These are phyloP conservation scores for Teratosphaeria pseudoeucalypti DNA, from an alignment of 2,329 filamentous ascomycete species.

Conservation along the genomic window DNA sequence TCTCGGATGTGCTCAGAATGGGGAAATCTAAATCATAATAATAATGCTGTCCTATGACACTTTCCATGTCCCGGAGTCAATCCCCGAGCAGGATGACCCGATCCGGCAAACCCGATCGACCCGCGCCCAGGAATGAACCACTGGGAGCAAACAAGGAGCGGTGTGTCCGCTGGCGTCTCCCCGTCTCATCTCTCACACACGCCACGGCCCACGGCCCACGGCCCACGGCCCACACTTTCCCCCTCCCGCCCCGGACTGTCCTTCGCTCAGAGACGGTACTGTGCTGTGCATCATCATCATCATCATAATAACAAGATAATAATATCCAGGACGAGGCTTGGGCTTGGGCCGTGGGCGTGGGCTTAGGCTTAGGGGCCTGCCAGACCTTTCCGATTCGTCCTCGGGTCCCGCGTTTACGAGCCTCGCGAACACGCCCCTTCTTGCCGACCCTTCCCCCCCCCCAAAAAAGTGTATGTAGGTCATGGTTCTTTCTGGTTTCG, in stretches of 20 bases:
- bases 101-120: not conserved
- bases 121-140: not conserved
- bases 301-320: too few species aligned
- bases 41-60: fast-evolving
- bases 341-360: not conserved
- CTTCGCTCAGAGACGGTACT: too few species aligned
- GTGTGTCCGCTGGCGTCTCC: not conserved
- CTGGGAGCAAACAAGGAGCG: not conserved
- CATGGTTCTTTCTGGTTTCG: not conserved
- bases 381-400: not conserved
- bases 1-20: not conserved
- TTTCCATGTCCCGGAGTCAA: not conserved
- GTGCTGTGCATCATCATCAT: not conserved
- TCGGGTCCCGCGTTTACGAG: not conserved
- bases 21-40: too few species aligned
- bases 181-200: too few species aligned
- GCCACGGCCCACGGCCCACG: too few species aligned
- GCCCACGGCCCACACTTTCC: not conserved
- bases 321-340: not conserved
- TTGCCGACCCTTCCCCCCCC: not conserved
- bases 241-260: not conserved
- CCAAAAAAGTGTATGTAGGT: too few species aligned
- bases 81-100: not conserved
- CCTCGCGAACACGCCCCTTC: not conserved
- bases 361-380: not conserved